A percentile compares a stretch with the other conserved stretches of the same genome.
These are phyloP conservation scores for Lodderomyces orthopsilosis DNA, from an alignment of 1,139 yeast species.

Conservation along the genomic window DNA sequence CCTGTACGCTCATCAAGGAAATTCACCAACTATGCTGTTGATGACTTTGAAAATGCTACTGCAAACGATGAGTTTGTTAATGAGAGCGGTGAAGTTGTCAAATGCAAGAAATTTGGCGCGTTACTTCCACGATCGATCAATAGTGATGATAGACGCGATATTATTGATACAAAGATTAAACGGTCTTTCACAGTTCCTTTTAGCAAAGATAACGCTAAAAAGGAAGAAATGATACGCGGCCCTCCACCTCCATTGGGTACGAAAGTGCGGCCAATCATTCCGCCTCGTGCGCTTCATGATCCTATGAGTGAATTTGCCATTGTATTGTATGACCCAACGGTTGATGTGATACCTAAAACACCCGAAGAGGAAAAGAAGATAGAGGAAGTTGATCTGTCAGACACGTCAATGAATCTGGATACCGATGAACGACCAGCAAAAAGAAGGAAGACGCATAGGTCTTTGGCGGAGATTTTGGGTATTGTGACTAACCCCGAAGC, in stretches of 20 bases:
- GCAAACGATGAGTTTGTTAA: slow-evolving; percentile 20
- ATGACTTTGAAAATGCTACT: slow-evolving; percentile 9
- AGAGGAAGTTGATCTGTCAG: not conserved
- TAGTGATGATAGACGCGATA: slow-evolving; percentile 27
- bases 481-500: slow-evolving; percentile 54
- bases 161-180: slow-evolving; percentile 33
- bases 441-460: slow-evolving; percentile 45
- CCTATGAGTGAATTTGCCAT: slow-evolving; percentile 93
- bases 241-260: slow-evolving; percentile 87
- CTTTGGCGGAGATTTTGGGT: slow-evolving; percentile 82
- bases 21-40: slow-evolving; percentile 26
- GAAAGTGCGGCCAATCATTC: slow-evolving; percentile 61
- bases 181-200: slow-evolving; percentile 54
- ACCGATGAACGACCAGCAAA: slow-evolving; percentile 16
- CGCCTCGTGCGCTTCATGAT: slow-evolving; percentile 90
- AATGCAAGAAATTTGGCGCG: slow-evolving; percentile 46
- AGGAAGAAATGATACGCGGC: slow-evolving; percentile 20
- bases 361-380: slow-evolving; percentile 27
- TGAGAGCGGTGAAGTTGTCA: slow-evolving; percentile 25
- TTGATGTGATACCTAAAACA: slow-evolving; percentile 58
- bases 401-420: slow-evolving; percentile 16
- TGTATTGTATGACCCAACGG: slow-evolving; percentile 91
- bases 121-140: slow-evolving; percentile 42
- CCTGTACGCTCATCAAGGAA: slow-evolving; percentile 21
- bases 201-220: slow-evolving; percentile 29